Evolutionary conservation across 164 flowering plant genomes (phyloP).

Genomic region (Piper longum): DNA sequence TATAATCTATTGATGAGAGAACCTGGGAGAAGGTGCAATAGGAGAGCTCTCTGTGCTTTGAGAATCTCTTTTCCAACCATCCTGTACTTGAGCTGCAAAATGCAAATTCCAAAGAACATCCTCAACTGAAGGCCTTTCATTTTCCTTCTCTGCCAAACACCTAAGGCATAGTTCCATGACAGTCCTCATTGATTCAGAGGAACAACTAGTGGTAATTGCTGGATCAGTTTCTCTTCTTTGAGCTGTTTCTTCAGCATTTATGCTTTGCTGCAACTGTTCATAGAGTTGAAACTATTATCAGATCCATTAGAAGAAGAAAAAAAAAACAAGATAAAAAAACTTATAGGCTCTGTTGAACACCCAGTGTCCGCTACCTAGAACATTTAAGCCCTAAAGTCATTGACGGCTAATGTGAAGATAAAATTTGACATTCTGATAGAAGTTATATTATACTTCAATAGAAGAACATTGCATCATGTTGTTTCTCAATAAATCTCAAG

Average conservation of each 20-base stretch:
- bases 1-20: neutral
- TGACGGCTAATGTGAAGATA: neutral
- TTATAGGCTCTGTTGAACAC: neutral
- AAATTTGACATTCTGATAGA: neutral
- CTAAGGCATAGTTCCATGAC: constrained; percentile 57
- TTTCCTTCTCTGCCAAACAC: constrained; percentile 41
- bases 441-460: neutral
- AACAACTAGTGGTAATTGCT: constrained; percentile 20
- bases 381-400: too few species aligned
- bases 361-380: too few species aligned
- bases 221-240: constrained; percentile 45
- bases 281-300: neutral
- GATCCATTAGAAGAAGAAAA: neutral
- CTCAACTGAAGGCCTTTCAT: constrained; percentile 77
- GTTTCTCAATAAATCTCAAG: too few species aligned
- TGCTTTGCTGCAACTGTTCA: constrained; percentile 34
- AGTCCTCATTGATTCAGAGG: constrained; percentile 69
- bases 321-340: neutral
- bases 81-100: constrained; percentile 93
- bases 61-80: constrained; percentile 44
- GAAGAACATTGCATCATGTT: too few species aligned
- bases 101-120: constrained; percentile 96
- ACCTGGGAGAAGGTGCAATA: neutral
- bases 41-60: constrained; percentile 66
- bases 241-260: constrained; percentile 29